Evolutionary conservation across 805 yeast genomes (phyloP).

Genomic region (Wickerhamiella musiphila): DNA sequence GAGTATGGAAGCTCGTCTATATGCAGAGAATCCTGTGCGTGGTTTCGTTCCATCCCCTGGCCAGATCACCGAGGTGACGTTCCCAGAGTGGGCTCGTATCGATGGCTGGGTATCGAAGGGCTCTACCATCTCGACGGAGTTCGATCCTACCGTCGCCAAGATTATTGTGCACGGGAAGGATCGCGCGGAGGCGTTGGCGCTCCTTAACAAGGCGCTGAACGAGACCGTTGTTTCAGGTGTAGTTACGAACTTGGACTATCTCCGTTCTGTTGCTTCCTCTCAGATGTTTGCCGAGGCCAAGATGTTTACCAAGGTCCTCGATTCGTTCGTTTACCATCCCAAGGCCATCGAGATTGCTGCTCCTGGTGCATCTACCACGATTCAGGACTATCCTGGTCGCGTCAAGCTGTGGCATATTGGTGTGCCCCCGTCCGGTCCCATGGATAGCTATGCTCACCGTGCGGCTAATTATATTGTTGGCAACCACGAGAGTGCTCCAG

Average conservation of each 20-base stretch:
- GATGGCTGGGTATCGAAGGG: constrained; percentile 93
- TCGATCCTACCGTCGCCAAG: constrained; percentile 92
- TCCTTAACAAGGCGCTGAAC: constrained; percentile 62
- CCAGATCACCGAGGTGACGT: constrained; percentile 63
- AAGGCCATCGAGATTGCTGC: constrained; percentile 66
- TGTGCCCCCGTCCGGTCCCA: constrained; percentile 97
- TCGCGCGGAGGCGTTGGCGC: constrained; percentile 65
- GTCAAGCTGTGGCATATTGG: constrained; percentile 75
- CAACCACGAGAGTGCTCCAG: constrained; percentile 66
- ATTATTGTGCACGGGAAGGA: constrained; percentile 88
- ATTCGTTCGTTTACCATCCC: constrained; percentile 61
- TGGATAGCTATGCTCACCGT: constrained; percentile 86
- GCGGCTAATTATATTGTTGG: constrained; percentile 85
- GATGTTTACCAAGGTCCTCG: constrained; percentile 77
- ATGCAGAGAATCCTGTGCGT: constrained; percentile 93
- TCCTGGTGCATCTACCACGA: constrained; percentile 93
- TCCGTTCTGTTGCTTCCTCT: constrained; percentile 71
- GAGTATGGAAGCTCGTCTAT: constrained; percentile 89
- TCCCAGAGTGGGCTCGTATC: constrained; percentile 84
- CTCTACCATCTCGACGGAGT: constrained; percentile 74
- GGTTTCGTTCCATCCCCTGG: constrained; percentile 96
- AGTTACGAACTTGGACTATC: constrained; percentile 75
- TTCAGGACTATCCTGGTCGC: constrained; percentile 92
- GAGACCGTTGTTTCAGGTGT: constrained; percentile 84
- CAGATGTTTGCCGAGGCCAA: constrained; percentile 67